Evolutionary conservation across 208 protist genomes (phyloP), one percentile per base, ranked within the genome.

Genomic region (Trypanosoma rangeli): DNA sequence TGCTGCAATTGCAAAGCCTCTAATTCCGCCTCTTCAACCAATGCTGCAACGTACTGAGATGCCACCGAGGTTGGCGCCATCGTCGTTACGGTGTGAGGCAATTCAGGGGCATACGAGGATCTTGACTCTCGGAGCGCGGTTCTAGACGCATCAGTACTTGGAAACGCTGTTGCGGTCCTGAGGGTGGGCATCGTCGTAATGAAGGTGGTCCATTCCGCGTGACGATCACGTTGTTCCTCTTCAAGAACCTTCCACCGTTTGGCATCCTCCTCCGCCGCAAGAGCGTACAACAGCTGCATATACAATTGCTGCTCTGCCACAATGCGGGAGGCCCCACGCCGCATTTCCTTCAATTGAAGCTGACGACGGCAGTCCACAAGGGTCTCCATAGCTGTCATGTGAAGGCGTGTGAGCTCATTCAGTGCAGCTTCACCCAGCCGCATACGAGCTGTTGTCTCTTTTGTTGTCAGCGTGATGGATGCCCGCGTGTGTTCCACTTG

Each of bases 11-110:
- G 35, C 39, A 70, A 22, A 15, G 48, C 22, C 37, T 46, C 49
- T 29, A 70, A 62, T 42, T 70, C 64, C 49, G 58, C 53, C 37
- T 70, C 64, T 16, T 70, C 64, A n/a, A 50, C 10, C 26, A 70
- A 52, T 1, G 13, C 61, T 1, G 61, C 61, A 42, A 66, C 3
- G 8, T 66, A 39, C 22, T 52, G 61, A 15, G 44, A 24, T 20
- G 46, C 61, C 28, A 44, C 16, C 7, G 58, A 49, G 24, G 15
- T 9, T 16, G 37, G 48, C 16, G 39, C 22, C 42, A 3, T 53
- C 42, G 15, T 53, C 39, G 39, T 7, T 31, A 39, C 18, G 52
- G 35, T 12, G 10, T 29, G 39, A 31, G 42, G 31, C 9, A 31
- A 42, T 33, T 68, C 52, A 3, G 33, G 31, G 44, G 50, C 52